Conservation (phyloP, 2,329 filamentous ascomycete genomes). For the Fusarium dlaminii region DNA sequence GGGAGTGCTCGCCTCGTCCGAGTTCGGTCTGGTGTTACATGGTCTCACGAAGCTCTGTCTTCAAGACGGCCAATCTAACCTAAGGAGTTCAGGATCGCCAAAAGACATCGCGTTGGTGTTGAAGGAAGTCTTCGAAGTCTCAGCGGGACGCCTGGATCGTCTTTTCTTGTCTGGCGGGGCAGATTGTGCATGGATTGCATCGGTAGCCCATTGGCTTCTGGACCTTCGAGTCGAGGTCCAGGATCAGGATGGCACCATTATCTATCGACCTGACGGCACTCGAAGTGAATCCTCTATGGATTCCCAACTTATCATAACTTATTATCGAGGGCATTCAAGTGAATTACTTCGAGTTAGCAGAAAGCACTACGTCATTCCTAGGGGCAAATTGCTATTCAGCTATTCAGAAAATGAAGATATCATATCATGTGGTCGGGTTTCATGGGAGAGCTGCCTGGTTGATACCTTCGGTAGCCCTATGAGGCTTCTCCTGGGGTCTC, state of each 20-base stretch:
- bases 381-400: fast-evolving
- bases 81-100: fast-evolving
- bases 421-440: fast-evolving
- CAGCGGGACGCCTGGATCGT: fast-evolving
- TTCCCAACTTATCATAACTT: fast-evolving
- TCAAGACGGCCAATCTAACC: fast-evolving
- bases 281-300: fast-evolving
- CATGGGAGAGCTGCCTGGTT: neutral
- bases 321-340: fast-evolving
- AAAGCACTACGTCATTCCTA: fast-evolving
- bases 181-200: neutral
- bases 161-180: fast-evolving
- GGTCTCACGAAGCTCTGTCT: fast-evolving
- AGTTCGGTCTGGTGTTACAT: fast-evolving
- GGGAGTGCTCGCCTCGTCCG: fast-evolving
- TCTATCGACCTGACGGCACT: fast-evolving
- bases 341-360: fast-evolving
- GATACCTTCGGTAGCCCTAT: neutral
- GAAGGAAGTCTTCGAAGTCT: fast-evolving
- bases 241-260: fast-evolving
- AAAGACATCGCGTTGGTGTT: fast-evolving
- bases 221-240: neutral
- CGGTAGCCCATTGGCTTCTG: neutral
- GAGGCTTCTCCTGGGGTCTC: fast-evolving
- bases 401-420: fast-evolving